These are phyloP conservation scores for Exophiala sp. DNA, from an alignment of 2,329 filamentous ascomycete species.

Conservation along the genomic window DNA sequence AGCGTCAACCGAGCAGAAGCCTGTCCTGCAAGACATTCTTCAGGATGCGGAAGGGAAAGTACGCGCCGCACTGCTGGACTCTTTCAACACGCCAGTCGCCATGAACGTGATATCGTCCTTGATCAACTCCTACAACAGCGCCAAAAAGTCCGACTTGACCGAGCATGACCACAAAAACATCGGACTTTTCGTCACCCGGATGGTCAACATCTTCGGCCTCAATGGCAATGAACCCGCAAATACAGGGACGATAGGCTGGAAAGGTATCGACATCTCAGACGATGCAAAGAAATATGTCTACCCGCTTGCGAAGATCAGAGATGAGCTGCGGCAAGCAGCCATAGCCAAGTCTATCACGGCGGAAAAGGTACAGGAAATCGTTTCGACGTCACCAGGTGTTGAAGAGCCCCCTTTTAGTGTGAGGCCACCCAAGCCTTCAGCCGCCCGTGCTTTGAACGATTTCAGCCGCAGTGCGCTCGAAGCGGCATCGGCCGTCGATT, in stretches of 20 bases:
- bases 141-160: constrained; percentile 45
- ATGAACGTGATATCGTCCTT: constrained; percentile 76
- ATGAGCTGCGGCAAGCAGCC: constrained; percentile 56
- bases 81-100: constrained; percentile 78
- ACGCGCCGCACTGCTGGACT: constrained; percentile 70
- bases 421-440: constrained; percentile 23
- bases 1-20: constrained; percentile 29
- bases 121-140: constrained; percentile 70
- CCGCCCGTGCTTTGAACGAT: constrained; percentile 25
- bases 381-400: constrained; percentile 29
- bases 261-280: constrained; percentile 60
- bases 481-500: constrained; percentile 47
- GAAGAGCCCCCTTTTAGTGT: constrained; percentile 26
- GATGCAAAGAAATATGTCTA: constrained; percentile 60
- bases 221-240: constrained; percentile 38
- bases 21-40: constrained; percentile 44
- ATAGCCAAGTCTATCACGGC: constrained; percentile 44
- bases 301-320: constrained; percentile 55
- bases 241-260: constrained; percentile 57
- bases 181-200: constrained; percentile 76
- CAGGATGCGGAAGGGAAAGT: constrained; percentile 55
- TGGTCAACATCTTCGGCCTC: constrained; percentile 81
- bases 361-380: constrained; percentile 39
- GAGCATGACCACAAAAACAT: constrained; percentile 50
- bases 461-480: constrained; percentile 33